Conservation (phyloP, 176 grass and related monocot species). For the Cenchrus fungigraminus region DNA sequence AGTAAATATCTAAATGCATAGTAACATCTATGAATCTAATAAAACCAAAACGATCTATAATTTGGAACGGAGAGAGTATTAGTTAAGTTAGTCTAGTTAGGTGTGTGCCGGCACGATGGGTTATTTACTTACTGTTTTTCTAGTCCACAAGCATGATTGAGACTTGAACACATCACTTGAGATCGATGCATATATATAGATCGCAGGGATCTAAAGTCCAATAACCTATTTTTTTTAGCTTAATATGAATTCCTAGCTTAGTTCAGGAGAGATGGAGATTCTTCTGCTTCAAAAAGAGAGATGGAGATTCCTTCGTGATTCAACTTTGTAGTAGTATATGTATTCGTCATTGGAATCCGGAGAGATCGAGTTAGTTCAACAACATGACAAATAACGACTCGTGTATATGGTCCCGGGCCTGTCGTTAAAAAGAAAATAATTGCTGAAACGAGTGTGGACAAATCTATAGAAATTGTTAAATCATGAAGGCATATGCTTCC, state of each 20-base stretch:
- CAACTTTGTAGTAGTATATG: neutral
- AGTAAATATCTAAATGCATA: no score
- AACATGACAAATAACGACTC: neutral
- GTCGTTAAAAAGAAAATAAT: neutral
- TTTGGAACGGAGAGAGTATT: no score
- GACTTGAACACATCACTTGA: neutral
- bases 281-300: neutral
- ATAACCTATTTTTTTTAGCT: neutral
- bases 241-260: neutral
- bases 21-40: no score
- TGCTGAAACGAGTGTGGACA: neutral
- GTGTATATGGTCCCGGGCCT: neutral
- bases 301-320: slow-evolving; percentile 21
- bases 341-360: slow-evolving; percentile 13
- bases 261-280: no score
- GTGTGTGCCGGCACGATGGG: neutral
- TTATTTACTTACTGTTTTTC: neutral
- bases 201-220: neutral
- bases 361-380: slow-evolving; percentile 23
- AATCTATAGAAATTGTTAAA: slow-evolving; percentile 11
- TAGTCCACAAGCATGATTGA: neutral
- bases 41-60: no score
- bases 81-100: slow-evolving; percentile 16
- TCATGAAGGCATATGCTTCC: slow-evolving; percentile 1
- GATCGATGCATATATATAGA: neutral